These are phyloP conservation scores for Rutstroemia sp. DNA, from an alignment of 2,329 filamentous ascomycete genomes.

Conservation along the genomic window DNA sequence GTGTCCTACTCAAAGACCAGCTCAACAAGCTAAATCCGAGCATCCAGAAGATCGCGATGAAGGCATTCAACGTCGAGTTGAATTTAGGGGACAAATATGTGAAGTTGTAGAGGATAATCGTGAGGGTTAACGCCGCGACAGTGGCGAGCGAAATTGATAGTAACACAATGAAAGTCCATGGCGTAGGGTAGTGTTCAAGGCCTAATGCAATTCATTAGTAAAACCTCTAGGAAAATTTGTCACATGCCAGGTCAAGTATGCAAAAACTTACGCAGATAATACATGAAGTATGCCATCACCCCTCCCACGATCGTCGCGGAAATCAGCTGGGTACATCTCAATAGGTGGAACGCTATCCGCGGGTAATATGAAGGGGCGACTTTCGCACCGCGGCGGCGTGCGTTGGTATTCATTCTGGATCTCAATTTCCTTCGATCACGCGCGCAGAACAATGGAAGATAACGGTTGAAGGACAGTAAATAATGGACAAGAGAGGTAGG, in stretches of 20 bases:
- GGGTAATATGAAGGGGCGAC: constrained; percentile 25
- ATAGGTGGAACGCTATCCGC: constrained; percentile 22
- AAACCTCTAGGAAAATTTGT: background rate
- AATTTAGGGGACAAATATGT: constrained; percentile 26
- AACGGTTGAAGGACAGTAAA: background rate
- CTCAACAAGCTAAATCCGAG: constrained; percentile 23
- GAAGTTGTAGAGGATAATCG: constrained; percentile 26
- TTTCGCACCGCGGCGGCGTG: constrained; percentile 2
- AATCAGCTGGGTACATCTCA: constrained; percentile 21
- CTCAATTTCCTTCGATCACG: background rate
- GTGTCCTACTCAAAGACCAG: constrained; percentile 23
- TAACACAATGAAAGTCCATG: constrained; percentile 27
- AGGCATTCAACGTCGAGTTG: constrained; percentile 23
- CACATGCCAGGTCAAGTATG: background rate
- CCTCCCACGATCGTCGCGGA: constrained; percentile 21
- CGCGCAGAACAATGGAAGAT: no score
- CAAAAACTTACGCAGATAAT: constrained; percentile 21
- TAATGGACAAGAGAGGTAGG: background rate
- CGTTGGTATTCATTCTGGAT: constrained; percentile 2
- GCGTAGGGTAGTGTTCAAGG: constrained; percentile 18
- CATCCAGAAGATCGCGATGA: constrained; percentile 20
- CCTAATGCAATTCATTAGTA: constrained; percentile 6
- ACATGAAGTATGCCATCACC: constrained; percentile 26
- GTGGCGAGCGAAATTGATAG: constrained; percentile 21
- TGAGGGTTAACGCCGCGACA: constrained; percentile 18